phyloP scores from a whole-genome alignment of 371 early-diverging fungal genomes.

The Phascolomyces articulosus region DNA sequence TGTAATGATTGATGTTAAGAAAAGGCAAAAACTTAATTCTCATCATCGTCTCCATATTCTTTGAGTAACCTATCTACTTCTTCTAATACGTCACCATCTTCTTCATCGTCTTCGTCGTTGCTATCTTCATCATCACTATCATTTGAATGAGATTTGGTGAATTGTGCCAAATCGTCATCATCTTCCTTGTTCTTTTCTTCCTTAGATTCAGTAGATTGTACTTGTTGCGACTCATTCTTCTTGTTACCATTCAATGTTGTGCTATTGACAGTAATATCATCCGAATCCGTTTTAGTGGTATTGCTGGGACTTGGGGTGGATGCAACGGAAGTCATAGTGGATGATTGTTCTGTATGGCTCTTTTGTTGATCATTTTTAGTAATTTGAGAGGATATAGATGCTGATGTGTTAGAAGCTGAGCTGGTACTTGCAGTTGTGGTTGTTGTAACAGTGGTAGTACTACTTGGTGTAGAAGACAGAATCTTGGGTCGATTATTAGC shows the following conservation, averaged over 20 bases:
- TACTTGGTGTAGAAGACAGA: not conserved
- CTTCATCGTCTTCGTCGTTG: constrained; percentile 22
- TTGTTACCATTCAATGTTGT: too few species aligned
- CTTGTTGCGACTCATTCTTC: not conserved
- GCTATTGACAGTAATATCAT: not conserved
- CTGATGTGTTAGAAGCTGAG: constrained; percentile 1
- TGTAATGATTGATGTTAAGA: not conserved
- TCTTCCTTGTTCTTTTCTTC: constrained; percentile 11
- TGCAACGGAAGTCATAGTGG: constrained; percentile 12
- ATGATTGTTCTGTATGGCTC: not conserved
- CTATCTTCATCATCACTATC: constrained; percentile 45
- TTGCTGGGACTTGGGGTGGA: constrained; percentile 9
- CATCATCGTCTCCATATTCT: constrained; percentile 22
- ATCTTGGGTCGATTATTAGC: constrained; percentile 23
- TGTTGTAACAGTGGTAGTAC: constrained; percentile 19
- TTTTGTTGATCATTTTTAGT: too few species aligned
- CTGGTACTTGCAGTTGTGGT: not conserved
- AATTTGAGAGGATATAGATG: not conserved
- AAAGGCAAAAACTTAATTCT: not conserved
- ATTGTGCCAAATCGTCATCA: constrained; percentile 25
- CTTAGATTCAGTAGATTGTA: not conserved
- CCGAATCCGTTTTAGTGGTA: not conserved
- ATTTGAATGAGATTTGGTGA: not conserved
- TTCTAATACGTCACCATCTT: constrained; percentile 13
- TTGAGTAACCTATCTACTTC: constrained; percentile 31